These are phyloP conservation scores for Cladophialophora bantiana DNA, from an alignment of 2,329 filamentous ascomycete species.

Conservation along the genomic window DNA sequence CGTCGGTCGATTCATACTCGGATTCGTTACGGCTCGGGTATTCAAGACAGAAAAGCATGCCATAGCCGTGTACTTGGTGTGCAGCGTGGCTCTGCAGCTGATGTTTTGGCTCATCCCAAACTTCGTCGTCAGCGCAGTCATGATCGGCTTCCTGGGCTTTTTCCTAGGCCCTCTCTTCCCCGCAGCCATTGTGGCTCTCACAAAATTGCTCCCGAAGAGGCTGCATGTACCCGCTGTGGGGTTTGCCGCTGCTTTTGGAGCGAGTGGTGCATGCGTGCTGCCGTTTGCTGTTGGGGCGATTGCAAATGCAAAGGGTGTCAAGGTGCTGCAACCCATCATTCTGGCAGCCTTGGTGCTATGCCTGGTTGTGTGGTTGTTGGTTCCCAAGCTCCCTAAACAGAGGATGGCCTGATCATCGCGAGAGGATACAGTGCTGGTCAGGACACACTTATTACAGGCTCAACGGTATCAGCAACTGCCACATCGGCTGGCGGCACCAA, in stretches of 20 bases:
- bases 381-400: conserved; percentile 36
- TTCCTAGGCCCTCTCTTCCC: conserved; percentile 80
- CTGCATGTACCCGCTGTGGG: conserved; percentile 36
- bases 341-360: conserved; percentile 44
- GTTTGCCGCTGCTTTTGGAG: conserved; percentile 74
- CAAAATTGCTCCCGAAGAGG: conserved; percentile 36
- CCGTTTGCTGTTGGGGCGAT: conserved; percentile 51
- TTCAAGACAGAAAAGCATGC: conserved; percentile 73
- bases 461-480: neutral
- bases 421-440: neutral
- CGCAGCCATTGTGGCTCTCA: conserved; percentile 43
- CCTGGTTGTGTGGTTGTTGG: conserved; percentile 34
- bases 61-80: conserved; percentile 65
- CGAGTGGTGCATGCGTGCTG: conserved; percentile 64
- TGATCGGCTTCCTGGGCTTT: conserved; percentile 74
- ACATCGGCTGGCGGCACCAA: neutral
- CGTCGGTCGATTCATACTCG: conserved; percentile 71
- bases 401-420: conserved; percentile 29
- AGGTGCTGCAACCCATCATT: conserved; percentile 64
- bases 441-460: neutral
- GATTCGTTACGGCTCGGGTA: conserved; percentile 71
- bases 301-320: conserved; percentile 60
- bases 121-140: conserved; percentile 74
- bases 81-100: conserved; percentile 69
- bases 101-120: conserved; percentile 80